Evolutionary conservation across 768 basidiomycete species (phyloP).

Genomic region (Boletus edulis): DNA sequence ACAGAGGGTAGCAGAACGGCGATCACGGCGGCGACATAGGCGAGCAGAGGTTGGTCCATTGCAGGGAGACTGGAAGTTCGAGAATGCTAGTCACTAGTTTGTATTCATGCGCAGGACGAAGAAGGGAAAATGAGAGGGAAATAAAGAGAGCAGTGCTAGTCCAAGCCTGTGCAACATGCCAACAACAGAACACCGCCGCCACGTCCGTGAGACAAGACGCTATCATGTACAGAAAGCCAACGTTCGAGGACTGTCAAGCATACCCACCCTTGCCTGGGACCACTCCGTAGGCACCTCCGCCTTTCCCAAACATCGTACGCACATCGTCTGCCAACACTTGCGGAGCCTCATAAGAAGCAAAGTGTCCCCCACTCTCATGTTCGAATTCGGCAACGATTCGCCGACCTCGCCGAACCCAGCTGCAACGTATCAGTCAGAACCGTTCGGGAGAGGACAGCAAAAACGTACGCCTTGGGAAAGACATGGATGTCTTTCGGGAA

Average conservation of each 20-base stretch:
- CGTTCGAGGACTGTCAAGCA: slow-evolving; percentile 7
- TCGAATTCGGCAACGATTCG: slow-evolving; percentile 46
- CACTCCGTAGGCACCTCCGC: slow-evolving; percentile 47
- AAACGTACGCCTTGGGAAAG: slow-evolving; percentile 37
- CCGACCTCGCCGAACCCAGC: slow-evolving; percentile 41
- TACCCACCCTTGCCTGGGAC: slow-evolving; percentile 47
- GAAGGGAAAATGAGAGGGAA: neutral
- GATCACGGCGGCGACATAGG: slow-evolving; percentile 19
- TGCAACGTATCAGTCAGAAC: slow-evolving; percentile 16
- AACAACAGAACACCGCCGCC: neutral
- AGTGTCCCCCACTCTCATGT: slow-evolving; percentile 56
- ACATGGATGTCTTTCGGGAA: slow-evolving; percentile 49
- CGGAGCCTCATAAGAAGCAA: slow-evolving; percentile 53
- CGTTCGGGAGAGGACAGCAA: neutral
- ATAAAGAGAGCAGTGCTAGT: neutral
- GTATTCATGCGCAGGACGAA: too few relatives aligned
- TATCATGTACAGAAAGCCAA: neutral
- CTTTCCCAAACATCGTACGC: slow-evolving; percentile 54
- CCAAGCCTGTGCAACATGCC: neutral
- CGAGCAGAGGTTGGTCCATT: slow-evolving; percentile 28
- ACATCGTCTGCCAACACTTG: slow-evolving; percentile 47
- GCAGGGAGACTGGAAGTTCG: neutral
- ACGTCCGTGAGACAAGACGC: neutral
- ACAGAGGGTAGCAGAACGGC: slow-evolving; percentile 26
- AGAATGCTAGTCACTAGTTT: neutral